phyloP scores from a whole-genome alignment of 1,139 yeast genomes.

The Taiozyma onychis region DNA sequence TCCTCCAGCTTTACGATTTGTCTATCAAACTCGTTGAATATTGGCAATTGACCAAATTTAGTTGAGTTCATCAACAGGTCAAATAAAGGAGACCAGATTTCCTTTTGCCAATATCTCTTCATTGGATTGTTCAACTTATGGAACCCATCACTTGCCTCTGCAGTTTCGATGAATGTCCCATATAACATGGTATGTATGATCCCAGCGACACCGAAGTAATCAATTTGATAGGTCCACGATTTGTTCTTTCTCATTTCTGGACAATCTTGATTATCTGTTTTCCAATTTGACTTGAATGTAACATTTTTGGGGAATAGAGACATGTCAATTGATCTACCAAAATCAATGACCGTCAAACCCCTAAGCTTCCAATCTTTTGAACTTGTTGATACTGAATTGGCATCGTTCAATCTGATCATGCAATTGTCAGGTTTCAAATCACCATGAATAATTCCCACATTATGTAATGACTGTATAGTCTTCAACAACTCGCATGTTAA shows the following conservation, averaged over 20 bases:
- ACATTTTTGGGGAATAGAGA: conserved; percentile 46
- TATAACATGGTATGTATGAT: conserved; percentile 68
- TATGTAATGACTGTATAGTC: conserved; percentile 58
- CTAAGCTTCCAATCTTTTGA: conserved; percentile 42
- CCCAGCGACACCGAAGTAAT: conserved; percentile 80
- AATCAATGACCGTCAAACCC: conserved; percentile 70
- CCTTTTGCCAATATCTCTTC: conserved; percentile 75
- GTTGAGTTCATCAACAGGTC: conserved; percentile 58
- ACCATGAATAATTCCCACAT: conserved; percentile 69
- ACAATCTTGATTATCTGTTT: conserved; percentile 69
- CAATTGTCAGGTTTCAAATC: conserved; percentile 85
- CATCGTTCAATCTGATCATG: conserved; percentile 57
- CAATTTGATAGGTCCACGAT: conserved; percentile 80
- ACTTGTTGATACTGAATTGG: conserved; percentile 22
- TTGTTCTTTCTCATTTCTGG: conserved; percentile 57
- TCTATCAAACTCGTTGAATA: conserved; percentile 32
- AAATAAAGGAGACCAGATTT: conserved; percentile 68
- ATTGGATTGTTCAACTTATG: conserved; percentile 40
- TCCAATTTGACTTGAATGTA: conserved; percentile 57
- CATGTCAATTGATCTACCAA: conserved; percentile 78
- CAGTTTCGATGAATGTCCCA: conserved; percentile 54
- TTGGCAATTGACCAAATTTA: conserved; percentile 32
- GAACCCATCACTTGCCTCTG: conserved; percentile 8
- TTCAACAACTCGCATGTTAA: conserved; percentile 59
- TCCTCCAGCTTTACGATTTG: conserved; percentile 40